Evolutionary conservation across 2,329 filamentous ascomycete species (phyloP).

Genomic region (Microascus cirrosus): DNA sequence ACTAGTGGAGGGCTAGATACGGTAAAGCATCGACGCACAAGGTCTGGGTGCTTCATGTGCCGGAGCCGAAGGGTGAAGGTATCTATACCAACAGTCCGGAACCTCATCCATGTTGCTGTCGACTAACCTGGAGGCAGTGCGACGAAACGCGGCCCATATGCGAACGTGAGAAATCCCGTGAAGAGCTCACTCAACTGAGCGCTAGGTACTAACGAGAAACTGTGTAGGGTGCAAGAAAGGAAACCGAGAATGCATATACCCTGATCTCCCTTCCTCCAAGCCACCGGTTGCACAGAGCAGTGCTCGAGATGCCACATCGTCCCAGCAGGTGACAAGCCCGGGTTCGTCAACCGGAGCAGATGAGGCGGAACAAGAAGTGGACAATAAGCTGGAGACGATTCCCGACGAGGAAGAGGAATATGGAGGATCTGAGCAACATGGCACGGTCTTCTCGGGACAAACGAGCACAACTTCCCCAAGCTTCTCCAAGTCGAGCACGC

Average conservation of each 20-base stretch:
- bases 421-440: constrained; percentile 10
- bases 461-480: constrained; percentile 21
- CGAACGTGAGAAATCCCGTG: constrained; percentile 45
- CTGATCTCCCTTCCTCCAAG: constrained; percentile 43
- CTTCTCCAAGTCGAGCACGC: constrained; percentile 21
- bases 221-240: constrained; percentile 76
- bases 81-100: constrained; percentile 7
- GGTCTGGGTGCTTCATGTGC: constrained; percentile 91
- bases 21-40: constrained; percentile 85
- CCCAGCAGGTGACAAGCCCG: constrained; percentile 33
- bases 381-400: constrained; percentile 37
- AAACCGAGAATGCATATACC: constrained; percentile 81
- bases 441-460: neutral
- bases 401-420: constrained; percentile 42
- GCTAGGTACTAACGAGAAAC: neutral
- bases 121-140: constrained; percentile 45
- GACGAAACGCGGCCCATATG: constrained; percentile 83
- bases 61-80: constrained; percentile 78
- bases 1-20: constrained; percentile 45
- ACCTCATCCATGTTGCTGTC: neutral
- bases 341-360: constrained; percentile 43
- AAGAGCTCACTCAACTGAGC: neutral
- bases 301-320: constrained; percentile 23
- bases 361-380: constrained; percentile 31
- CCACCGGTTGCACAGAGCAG: neutral